Base-by-base conservation (phyloP, 2,329 filamentous ascomycete genomes). In the Ploettnerulaceae sp. region DNA sequence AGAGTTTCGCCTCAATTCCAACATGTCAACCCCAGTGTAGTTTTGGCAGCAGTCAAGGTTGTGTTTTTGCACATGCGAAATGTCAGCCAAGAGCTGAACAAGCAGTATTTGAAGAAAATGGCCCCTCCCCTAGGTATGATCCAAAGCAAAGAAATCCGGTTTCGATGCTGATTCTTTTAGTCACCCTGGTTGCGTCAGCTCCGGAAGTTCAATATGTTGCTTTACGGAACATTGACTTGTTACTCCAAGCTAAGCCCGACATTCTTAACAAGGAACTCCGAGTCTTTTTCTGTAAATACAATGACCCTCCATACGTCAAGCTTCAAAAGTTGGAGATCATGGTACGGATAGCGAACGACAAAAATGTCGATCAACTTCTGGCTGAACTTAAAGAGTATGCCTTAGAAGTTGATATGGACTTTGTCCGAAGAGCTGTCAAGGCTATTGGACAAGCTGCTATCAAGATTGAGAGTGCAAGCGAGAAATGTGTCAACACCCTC, bases 231-330 rank as follows among this genome's bases (percentile, higher is more conserved):
- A 98, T 98, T 61, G 93, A 98, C 59, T 79, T 98, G 25, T 75
- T 98, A 5, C 76, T 98, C 20, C 93, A 98, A 67, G 93, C 94
- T 58, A 91, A 96, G 67, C 89, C 93, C 8, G 90, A 95, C 57
- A 96, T 98, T 46, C 76, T 98, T 7, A 95, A 88, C 74, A 97
- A 97, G 67, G 93, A 98, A 67, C 81, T 98, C 61, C 82, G 93
- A 34, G 93, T 98, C 7, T 98, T 98, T 72, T 98, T 98, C 72
- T 98, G 93, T 83, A 98, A 98, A 71, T 98, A 98, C 72, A 97
- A 97, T 65, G 93, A 98, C 59, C 91, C 93, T 1, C 89, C 89
- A 17, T 98, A 98, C 65, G 83, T 98, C 61, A 98, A 98, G 68
- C 81, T 98, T 50, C 86, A 95, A 64, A 98, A 98, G 65, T 79